Percentiles rank a stretch among this genome's conserved stretches.
These are phyloP conservation scores for Iris pallida DNA, from an alignment of 116 monocot species.

Conservation along the genomic window DNA sequence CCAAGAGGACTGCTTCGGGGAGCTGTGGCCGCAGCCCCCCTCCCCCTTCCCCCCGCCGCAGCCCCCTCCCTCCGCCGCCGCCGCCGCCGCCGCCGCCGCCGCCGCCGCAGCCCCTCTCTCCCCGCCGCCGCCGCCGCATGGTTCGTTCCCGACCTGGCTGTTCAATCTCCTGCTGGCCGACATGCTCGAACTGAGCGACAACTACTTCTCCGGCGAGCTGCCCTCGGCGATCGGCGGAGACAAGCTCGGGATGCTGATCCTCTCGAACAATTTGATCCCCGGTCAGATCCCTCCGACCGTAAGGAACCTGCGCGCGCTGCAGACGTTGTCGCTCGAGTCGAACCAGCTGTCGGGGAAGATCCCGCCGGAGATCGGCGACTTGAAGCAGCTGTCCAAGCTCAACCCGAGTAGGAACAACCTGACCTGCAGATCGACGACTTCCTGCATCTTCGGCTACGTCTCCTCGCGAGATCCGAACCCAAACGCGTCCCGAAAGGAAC, in stretches of 20 bases:
- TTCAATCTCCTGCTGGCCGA: not conserved
- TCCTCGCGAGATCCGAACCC: not conserved
- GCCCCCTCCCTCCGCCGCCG: no score
- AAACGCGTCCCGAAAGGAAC: not conserved
- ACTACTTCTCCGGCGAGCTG: conserved; percentile 1
- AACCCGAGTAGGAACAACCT: conserved; percentile 69
- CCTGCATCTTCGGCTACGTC: conserved; percentile 8
- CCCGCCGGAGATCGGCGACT: conserved; percentile 49
- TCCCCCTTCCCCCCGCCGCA: no score
- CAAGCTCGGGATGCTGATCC: conserved; percentile 26
- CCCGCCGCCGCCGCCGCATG: no score
- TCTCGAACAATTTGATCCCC: conserved; percentile 54
- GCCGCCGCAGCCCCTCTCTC: no score
- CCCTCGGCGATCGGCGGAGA: conserved; percentile 23
- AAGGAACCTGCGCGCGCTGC: conserved; percentile 43
- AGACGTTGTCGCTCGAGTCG: conserved; percentile 47
- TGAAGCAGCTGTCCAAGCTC: conserved; percentile 60
- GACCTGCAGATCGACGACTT: not conserved
- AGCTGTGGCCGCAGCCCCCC: no score
- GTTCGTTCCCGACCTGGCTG: not conserved
- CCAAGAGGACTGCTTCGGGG: no score
- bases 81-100: no score
- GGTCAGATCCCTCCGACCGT: conserved; percentile 44
- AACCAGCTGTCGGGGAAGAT: conserved; percentile 60
- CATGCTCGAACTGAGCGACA: conserved; percentile 4